Conservation (phyloP, 1,139 yeast species). For the Hansenula sp. region DNA sequence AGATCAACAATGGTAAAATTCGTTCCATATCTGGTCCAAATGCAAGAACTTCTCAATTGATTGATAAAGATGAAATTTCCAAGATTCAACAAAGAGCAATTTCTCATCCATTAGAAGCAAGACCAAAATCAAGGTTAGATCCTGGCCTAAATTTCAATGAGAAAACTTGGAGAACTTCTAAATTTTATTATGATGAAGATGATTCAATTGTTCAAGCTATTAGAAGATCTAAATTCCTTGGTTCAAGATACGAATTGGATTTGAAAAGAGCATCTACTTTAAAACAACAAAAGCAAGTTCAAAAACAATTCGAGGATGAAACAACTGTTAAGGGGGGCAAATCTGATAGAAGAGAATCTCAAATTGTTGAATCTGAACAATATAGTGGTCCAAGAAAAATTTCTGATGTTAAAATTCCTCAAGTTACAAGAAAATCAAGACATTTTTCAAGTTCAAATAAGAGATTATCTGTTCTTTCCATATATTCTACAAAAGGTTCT, state of each 20-base stretch:
- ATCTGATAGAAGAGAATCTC: constrained; percentile 13
- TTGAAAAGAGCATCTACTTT: constrained; percentile 19
- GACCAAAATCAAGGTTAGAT: constrained; percentile 72
- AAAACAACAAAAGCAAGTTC: constrained; percentile 43
- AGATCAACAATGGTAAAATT: constrained; percentile 14
- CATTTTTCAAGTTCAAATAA: constrained; percentile 59
- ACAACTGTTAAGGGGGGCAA: constrained; percentile 36
- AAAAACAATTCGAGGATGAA: constrained; percentile 19
- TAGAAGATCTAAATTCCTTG: constrained; percentile 37
- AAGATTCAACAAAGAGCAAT: constrained; percentile 33
- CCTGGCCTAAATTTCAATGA: constrained; percentile 39
- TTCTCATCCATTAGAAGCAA: constrained; percentile 36
- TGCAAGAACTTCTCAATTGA: constrained; percentile 20
- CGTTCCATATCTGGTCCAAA: constrained; percentile 36
- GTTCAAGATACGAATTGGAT: constrained; percentile 33
- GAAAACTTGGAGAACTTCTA: constrained; percentile 20
- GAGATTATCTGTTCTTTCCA: constrained; percentile 64
- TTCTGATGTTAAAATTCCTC: constrained; percentile 63
- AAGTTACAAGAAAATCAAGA: constrained; percentile 65
- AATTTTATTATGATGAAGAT: constrained; percentile 17
- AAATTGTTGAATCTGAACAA: constrained; percentile 3
- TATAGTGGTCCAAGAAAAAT: constrained; percentile 38
- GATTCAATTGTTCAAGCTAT: constrained; percentile 28
- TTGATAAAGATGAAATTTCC: constrained; percentile 19
- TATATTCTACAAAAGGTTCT: constrained; percentile 66